Evolutionary conservation across 2,329 filamentous ascomycete species (phyloP).

Genomic region (Aspergillus caelatus): DNA sequence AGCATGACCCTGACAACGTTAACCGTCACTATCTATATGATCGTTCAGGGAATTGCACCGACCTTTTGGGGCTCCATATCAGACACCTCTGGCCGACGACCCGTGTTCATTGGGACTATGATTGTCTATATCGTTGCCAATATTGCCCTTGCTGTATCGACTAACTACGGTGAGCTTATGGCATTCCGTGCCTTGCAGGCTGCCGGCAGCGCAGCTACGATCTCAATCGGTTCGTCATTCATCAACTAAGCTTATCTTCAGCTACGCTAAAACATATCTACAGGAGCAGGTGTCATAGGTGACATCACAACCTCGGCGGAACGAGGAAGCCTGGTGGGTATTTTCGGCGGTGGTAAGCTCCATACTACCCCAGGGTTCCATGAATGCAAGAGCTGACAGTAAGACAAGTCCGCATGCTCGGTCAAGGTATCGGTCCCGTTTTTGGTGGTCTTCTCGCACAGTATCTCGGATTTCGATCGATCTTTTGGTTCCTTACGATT

Average conservation of each 20-base stretch:
- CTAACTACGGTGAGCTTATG: slow-evolving; percentile 12
- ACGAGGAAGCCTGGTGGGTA: slow-evolving; percentile 43
- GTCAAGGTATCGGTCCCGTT: neutral
- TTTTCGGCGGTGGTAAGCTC: neutral
- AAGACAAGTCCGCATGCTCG: neutral
- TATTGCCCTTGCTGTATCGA: slow-evolving; percentile 42
- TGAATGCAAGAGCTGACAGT: neutral
- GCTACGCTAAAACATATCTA: neutral
- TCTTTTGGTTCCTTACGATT: neutral
- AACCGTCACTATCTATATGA: slow-evolving; percentile 49
- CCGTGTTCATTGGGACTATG: slow-evolving; percentile 50
- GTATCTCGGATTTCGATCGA: neutral
- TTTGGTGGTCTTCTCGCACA: neutral
- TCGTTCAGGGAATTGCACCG: slow-evolving; percentile 55
- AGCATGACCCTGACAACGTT: slow-evolving; percentile 34
- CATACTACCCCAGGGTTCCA: accelerated
- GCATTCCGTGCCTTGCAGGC: slow-evolving; percentile 11
- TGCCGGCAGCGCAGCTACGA: slow-evolving; percentile 11
- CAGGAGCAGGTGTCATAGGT: slow-evolving; percentile 39
- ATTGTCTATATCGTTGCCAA: slow-evolving; percentile 53
- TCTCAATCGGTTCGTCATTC: slow-evolving; percentile 25
- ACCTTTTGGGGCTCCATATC: slow-evolving; percentile 54
- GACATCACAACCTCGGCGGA: slow-evolving; percentile 44
- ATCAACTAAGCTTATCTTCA: no score
- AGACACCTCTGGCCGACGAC: slow-evolving; percentile 51